Evolutionary conservation across 192 early-diverging fungal species (phyloP).

Genomic region (Glomus cerebriforme): DNA sequence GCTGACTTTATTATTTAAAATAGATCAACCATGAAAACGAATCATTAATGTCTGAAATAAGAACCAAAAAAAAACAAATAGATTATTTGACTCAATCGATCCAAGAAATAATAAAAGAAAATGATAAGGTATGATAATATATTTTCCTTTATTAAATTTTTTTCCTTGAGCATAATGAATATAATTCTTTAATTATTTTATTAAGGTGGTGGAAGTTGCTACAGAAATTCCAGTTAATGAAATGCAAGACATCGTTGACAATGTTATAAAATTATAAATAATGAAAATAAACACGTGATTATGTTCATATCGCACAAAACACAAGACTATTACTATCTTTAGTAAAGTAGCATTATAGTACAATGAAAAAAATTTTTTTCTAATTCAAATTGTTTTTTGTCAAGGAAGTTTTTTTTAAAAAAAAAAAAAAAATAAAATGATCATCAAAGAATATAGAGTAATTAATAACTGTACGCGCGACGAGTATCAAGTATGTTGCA

Average conservation of each 20-base stretch:
- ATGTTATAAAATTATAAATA: not conserved
- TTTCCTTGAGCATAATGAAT: not conserved
- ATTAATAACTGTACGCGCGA: slow-evolving; percentile 74
- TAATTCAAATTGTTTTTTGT: not conserved
- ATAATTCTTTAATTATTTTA: not conserved
- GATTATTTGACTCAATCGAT: not conserved
- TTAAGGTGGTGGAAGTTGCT: not conserved
- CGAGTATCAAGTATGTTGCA: slow-evolving; percentile 62
- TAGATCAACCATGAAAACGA: slow-evolving; percentile 2
- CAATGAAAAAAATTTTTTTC: too few species aligned
- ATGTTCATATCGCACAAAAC: too few species aligned
- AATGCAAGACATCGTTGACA: not conserved
- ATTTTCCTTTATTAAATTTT: not conserved
- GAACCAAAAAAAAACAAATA: not conserved
- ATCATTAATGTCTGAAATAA: not conserved
- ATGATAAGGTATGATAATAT: not conserved
- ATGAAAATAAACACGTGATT: not conserved
- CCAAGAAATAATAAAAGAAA: not conserved
- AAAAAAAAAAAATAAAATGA: slow-evolving; percentile 48
- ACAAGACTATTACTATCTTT: too few species aligned
- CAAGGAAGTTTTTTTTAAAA: not conserved
- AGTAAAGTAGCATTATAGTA: too few species aligned
- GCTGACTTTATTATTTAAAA: not conserved
- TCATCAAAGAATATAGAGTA: slow-evolving; percentile 77
- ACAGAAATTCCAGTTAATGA: slow-evolving; percentile 8